Evolutionary conservation across 139 green algal species (phyloP).

Genomic region (Asterochloris erici): DNA sequence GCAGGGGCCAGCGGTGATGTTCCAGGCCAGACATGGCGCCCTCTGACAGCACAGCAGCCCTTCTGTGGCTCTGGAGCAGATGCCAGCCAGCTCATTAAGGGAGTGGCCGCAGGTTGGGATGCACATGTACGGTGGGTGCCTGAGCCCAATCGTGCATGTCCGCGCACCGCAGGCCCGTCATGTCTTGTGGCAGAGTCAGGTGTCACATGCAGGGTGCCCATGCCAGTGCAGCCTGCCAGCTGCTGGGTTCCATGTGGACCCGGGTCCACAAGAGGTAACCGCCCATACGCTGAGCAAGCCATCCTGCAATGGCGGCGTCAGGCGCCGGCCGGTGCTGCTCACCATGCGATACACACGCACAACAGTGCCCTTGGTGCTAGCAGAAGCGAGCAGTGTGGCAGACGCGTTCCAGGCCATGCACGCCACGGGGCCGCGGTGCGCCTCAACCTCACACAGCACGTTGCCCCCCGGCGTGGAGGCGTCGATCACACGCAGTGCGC

Average conservation of each 20-base stretch:
- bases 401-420: constrained; percentile 42
- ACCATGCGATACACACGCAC: constrained; percentile 65
- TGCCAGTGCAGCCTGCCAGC: not conserved
- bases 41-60: not conserved
- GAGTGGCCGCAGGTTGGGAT: not conserved
- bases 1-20: not conserved
- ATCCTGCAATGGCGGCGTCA: constrained; percentile 18
- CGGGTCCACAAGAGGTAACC: no score
- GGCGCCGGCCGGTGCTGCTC: no score
- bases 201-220: not conserved
- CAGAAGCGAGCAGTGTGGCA: constrained; percentile 65
- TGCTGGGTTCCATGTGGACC: not conserved
- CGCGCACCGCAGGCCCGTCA: not conserved
- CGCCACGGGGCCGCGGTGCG: constrained; percentile 63
- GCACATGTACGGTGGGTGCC: not conserved
- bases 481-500: constrained; percentile 62
- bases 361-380: constrained; percentile 74
- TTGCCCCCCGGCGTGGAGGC: constrained; percentile 36
- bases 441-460: constrained; percentile 67
- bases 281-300: not conserved
- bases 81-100: not conserved
- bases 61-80: not conserved
- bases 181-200: not conserved
- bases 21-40: not conserved
- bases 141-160: not conserved